Evolutionary conservation across 2,329 filamentous ascomycete species (phyloP), one percentile per base, ranked within the genome.

Genomic region (Scortechinia acanthostroma): DNA sequence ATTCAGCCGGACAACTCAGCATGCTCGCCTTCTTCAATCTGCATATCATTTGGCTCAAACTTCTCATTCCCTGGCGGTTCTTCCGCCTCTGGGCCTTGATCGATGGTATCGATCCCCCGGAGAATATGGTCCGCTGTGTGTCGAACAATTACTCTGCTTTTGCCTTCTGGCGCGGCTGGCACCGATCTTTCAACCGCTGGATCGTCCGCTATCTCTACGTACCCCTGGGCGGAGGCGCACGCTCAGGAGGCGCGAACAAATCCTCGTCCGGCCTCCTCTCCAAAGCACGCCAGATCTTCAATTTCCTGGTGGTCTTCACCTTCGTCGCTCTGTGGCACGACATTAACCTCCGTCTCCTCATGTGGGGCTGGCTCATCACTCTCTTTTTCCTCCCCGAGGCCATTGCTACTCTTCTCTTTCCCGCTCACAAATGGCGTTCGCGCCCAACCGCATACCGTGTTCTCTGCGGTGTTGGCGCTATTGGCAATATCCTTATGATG

Each of bases 291-390:
- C 82, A 81, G 0, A 71, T 91, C 2, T 55, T 80, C 44, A 96
- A 91, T 46, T 93, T 89, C 60, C 70, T 94, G 2, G 67, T 84
- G 3, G 88, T 95, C 22, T 98, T 98, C 60, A 96, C 90, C 0
- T 98, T 98, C 56, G 93, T 98, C 20, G 94, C 93, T 0, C 71
- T 98, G 21, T 98, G 93, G 93, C 93, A 98, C 65, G 93, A 98
- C 56, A 95, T 98, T 57, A 85, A 95, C 65, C 76, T 97, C 22
- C 80, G 86, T 6, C 72, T 98, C 30, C 74, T 98, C 22, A 85
- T 95, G 62, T 98, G 93, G 93, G 91, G 93, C 21, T 98, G 93
- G 93, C 74, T 98, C 30, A 81, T 98, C 50, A 91, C 94, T 0
- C 68, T 97, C 20, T 98, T 98, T 65, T 88, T 98, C 62, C 61